These are phyloP conservation scores for Nemania bipapillata DNA, from an alignment of 2,329 filamentous ascomycete species.

Conservation along the genomic window DNA sequence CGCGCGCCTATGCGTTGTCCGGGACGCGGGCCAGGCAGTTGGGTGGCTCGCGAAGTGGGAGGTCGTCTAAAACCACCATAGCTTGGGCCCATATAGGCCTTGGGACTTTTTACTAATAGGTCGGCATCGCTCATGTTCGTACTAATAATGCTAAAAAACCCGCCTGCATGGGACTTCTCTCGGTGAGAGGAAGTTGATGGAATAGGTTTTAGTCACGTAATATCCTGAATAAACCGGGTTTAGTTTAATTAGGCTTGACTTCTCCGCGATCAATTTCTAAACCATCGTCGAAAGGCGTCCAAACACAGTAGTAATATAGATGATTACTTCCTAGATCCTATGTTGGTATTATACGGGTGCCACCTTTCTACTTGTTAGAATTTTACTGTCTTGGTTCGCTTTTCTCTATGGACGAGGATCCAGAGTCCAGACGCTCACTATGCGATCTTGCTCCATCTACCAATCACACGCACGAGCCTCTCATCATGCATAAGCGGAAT, in stretches of 20 bases:
- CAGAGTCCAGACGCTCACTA: background rate
- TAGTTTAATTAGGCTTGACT: background rate
- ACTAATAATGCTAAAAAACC: too few species aligned
- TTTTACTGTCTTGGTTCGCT: slow-evolving; percentile 10
- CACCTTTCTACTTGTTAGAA: too few species aligned
- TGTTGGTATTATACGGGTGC: too few species aligned
- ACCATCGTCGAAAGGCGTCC: too few species aligned
- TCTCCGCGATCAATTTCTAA: too few species aligned
- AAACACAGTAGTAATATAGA: too few species aligned
- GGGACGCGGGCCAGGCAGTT: slow-evolving; percentile 80
- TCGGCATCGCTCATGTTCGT: background rate
- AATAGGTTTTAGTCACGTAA: background rate
- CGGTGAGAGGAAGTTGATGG: background rate
- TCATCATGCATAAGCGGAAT: background rate
- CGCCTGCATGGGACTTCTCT: background rate
- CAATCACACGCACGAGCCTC: background rate
- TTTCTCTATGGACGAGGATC: slow-evolving; percentile 16
- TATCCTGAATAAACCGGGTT: background rate
- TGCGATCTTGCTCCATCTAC: slow-evolving; percentile 1
- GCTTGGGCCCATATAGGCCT: background rate
- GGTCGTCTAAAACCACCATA: slow-evolving; percentile 61
- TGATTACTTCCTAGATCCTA: too few species aligned
- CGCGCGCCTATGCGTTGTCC: slow-evolving; percentile 76
- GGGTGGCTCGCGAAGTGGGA: slow-evolving; percentile 86
- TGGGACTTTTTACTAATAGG: background rate